Conservation (phyloP, 768 basidiomycete genomes). For the Collybia mongolica region DNA sequence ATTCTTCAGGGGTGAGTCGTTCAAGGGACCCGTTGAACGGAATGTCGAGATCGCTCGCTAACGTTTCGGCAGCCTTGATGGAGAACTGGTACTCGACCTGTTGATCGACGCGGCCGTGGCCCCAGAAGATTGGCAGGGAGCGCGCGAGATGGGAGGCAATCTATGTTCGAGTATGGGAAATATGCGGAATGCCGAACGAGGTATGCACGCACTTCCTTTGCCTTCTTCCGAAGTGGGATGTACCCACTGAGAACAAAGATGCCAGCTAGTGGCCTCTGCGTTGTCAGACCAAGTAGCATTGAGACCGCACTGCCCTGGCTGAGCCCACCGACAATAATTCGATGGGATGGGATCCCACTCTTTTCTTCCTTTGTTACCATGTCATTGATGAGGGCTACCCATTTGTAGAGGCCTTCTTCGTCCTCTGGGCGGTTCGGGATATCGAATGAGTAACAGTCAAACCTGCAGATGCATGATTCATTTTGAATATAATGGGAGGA, state of each 20-base stretch:
- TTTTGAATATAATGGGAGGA: not conserved
- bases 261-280: conserved; percentile 51
- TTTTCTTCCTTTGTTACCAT: conserved; percentile 58
- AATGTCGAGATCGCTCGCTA: conserved; percentile 48
- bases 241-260: conserved; percentile 62
- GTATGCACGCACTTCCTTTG: conserved; percentile 39
- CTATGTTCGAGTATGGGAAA: conserved; percentile 24
- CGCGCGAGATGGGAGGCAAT: conserved; percentile 46
- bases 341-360: conserved; percentile 52
- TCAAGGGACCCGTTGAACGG: conserved; percentile 18
- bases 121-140: conserved; percentile 71
- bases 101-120: conserved; percentile 64
- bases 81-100: conserved; percentile 54
- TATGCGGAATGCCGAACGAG: conserved; percentile 6
- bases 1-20: conserved; percentile 10
- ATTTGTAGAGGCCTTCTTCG: conserved; percentile 46
- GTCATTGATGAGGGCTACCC: conserved; percentile 47
- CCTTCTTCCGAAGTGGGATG: conserved; percentile 53
- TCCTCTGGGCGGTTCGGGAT: conserved; percentile 52
- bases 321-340: conserved; percentile 74
- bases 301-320: conserved; percentile 68
- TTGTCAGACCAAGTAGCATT: conserved; percentile 54
- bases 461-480: conserved; percentile 29
- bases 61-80: conserved; percentile 40
- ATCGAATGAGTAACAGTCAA: conserved; percentile 54